Percentiles rank a stretch among this genome's conserved stretches.
Evolutionary conservation across 805 yeast species (phyloP).

Genomic region (Yarrowia divulgata): DNA sequence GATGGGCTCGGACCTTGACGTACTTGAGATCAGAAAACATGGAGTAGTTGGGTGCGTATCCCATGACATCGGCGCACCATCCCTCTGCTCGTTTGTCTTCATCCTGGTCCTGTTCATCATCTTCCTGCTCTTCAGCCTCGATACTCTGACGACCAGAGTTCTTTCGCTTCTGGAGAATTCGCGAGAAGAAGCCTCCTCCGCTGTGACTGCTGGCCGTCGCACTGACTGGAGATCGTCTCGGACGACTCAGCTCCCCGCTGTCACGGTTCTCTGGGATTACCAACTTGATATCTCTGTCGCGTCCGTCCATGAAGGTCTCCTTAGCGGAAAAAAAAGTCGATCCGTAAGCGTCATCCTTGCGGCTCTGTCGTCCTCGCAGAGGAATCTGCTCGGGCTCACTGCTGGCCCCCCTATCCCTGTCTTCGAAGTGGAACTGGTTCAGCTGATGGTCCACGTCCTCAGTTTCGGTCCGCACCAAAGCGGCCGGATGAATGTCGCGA

Average conservation of each 20-base stretch:
- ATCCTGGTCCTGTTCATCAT: slow-evolving; percentile 26
- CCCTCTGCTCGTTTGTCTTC: slow-evolving; percentile 45
- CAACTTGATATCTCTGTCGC: slow-evolving; percentile 24
- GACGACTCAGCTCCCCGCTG: slow-evolving; percentile 21
- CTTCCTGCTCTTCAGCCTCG: slow-evolving; percentile 35
- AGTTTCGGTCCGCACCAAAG: slow-evolving; percentile 17
- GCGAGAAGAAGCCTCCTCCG: slow-evolving; percentile 34
- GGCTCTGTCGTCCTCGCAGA: not conserved
- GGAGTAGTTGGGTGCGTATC: slow-evolving; percentile 45
- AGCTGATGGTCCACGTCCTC: slow-evolving; percentile 32
- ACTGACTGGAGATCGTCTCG: slow-evolving; percentile 6
- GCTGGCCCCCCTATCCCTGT: slow-evolving; percentile 15
- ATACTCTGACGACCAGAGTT: slow-evolving; percentile 23
- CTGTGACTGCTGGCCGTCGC: slow-evolving; percentile 15
- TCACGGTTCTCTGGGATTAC: slow-evolving; percentile 12
- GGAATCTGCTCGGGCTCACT: slow-evolving; percentile 33
- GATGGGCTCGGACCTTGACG: slow-evolving; percentile 49
- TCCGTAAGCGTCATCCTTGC: slow-evolving; percentile 8
- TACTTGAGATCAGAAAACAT: slow-evolving; percentile 49
- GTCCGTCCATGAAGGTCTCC: slow-evolving; percentile 20
- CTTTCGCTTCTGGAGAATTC: slow-evolving; percentile 33
- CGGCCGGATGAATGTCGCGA: slow-evolving; percentile 35
- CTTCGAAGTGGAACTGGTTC: slow-evolving; percentile 29
- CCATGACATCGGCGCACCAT: slow-evolving; percentile 48
- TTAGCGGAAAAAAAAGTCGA: slow-evolving; percentile 31